A percentile compares a stretch with the other conserved stretches of the same genome.
These are phyloP conservation scores for Melastoma candidum DNA, from an alignment of 441 rosid species.

Conservation along the genomic window DNA sequence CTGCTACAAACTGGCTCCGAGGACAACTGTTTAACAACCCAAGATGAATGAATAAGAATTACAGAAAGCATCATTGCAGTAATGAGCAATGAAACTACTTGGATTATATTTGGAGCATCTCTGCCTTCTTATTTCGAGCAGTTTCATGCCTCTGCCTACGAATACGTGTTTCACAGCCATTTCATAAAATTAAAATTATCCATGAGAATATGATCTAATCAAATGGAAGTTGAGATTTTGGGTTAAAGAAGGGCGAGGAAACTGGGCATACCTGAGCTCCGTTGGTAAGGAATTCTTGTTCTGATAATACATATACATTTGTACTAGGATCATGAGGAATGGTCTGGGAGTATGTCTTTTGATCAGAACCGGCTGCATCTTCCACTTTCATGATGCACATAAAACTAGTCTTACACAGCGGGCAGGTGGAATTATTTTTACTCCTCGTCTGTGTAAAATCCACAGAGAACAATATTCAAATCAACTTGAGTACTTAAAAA, in stretches of 20 bases:
- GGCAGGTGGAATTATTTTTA: conserved; percentile 63
- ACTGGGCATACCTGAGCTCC: conserved; percentile 36
- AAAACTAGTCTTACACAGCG: conserved; percentile 75
- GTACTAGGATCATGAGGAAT: conserved; percentile 46
- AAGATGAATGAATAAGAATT: conserved; percentile 1
- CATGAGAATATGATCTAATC: too few species aligned
- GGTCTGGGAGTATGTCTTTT: conserved; percentile 86
- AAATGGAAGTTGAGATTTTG: too few species aligned
- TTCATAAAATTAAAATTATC: too few species aligned
- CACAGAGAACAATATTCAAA: too few species aligned
- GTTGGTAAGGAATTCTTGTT: conserved; percentile 30
- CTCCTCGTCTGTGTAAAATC: conserved; percentile 36
- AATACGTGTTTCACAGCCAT: too few species aligned
- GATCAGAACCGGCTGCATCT: conserved; percentile 66
- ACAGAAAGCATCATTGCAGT: too few species aligned
- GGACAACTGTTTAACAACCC: conserved; percentile 24
- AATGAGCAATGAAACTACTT: too few species aligned
- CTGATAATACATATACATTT: conserved; percentile 28
- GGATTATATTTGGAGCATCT: too few species aligned
- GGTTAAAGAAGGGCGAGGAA: background rate
- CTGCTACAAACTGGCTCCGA: conserved; percentile 36
- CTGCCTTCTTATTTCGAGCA: too few species aligned
- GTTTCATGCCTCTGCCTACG: too few species aligned
- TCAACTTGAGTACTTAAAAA: too few species aligned
- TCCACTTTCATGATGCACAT: conserved; percentile 61